These are phyloP conservation scores for Termitomyces titanicus DNA, from an alignment of 768 basidiomycete genomes.

Conservation along the genomic window DNA sequence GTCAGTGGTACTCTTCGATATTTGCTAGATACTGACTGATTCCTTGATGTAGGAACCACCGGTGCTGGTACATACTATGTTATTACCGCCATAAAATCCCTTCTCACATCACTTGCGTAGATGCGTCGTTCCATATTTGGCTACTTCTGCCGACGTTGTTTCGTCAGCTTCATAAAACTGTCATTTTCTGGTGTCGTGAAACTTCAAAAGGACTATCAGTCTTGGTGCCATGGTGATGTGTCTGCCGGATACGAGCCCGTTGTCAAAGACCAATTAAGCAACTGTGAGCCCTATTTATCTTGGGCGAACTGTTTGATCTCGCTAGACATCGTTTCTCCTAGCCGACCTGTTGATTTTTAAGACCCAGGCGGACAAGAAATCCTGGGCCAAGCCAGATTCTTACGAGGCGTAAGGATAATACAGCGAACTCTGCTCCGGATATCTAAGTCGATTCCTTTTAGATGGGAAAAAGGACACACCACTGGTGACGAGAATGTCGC, in stretches of 20 bases:
- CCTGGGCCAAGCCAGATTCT: constrained; percentile 58
- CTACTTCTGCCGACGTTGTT: constrained; percentile 76
- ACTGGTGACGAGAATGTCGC: constrained; percentile 70
- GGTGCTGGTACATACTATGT: constrained; percentile 26
- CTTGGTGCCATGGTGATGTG: constrained; percentile 53
- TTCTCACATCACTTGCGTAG: constrained; percentile 30
- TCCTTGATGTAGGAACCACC: constrained; percentile 25
- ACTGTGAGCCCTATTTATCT: constrained; percentile 26
- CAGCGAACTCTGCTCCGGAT: neutral
- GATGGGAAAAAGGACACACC: constrained; percentile 64
- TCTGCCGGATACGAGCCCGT: constrained; percentile 45
- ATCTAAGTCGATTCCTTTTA: constrained; percentile 22
- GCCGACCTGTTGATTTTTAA: constrained; percentile 55
- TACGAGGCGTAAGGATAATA: constrained; percentile 51
- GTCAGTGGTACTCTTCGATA: constrained; percentile 27
- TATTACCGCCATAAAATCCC: neutral
- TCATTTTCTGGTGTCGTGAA: constrained; percentile 70
- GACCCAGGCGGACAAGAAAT: constrained; percentile 60
- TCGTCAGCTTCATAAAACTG: constrained; percentile 69
- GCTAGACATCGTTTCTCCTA: constrained; percentile 11
- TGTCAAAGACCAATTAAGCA: constrained; percentile 51
- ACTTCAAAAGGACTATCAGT: constrained; percentile 62
- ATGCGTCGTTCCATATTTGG: constrained; percentile 76
- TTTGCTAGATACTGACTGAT: neutral
- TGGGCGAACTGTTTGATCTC: neutral